Percentiles rank a stretch among this genome's conserved stretches.
phyloP scores from a whole-genome alignment of 176 grass and related monocot species.

The Carex littledalei region DNA sequence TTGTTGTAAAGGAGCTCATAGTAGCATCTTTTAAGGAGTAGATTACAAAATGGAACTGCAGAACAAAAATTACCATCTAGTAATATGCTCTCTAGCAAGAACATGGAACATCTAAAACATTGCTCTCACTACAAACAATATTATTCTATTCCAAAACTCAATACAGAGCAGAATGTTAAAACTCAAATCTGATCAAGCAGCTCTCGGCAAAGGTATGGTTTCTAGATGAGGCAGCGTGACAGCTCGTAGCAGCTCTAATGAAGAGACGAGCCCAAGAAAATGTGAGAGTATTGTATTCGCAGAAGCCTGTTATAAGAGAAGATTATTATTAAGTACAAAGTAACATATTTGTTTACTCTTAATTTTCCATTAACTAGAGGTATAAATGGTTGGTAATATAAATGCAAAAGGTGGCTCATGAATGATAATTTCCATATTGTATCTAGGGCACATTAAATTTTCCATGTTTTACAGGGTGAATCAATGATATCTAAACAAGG shows the following conservation, averaged over 20 bases:
- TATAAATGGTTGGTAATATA: background rate
- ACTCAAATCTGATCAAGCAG: slow-evolving; percentile 30
- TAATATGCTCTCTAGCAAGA: background rate
- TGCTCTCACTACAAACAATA: background rate
- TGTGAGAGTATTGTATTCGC: slow-evolving; percentile 82
- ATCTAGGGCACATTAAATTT: background rate
- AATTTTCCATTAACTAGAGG: background rate
- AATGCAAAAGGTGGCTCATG: background rate
- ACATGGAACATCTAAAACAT: background rate
- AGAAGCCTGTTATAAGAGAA: slow-evolving; percentile 53
- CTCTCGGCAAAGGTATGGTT: slow-evolving; percentile 30
- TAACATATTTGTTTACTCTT: background rate
- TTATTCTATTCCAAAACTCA: background rate
- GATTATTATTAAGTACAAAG: background rate
- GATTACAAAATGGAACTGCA: background rate
- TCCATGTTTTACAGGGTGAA: background rate
- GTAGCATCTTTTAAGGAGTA: background rate
- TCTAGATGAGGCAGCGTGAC: slow-evolving; percentile 48
- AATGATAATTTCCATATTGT: background rate
- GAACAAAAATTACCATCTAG: background rate
- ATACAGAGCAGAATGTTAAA: background rate
- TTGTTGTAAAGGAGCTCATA: background rate
- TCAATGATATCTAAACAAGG: background rate
- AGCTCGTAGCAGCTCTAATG: slow-evolving; percentile 62
- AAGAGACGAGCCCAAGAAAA: slow-evolving; percentile 72